Evolutionary conservation across 2,329 filamentous ascomycete species (phyloP).

Genomic region (Cercospora canescens): DNA sequence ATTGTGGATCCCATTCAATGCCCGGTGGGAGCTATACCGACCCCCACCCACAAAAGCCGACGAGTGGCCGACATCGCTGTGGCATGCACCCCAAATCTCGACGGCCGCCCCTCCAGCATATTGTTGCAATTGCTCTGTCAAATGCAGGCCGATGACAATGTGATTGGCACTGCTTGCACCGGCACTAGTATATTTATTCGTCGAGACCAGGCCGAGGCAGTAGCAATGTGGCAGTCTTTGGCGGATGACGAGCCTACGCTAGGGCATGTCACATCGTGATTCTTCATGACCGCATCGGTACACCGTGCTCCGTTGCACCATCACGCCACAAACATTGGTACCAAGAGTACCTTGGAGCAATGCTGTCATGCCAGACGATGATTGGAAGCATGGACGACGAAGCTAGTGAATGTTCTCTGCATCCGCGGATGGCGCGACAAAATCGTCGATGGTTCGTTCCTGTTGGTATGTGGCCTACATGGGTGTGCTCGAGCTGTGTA

Average conservation of each 20-base stretch:
- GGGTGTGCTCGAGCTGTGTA: conserved; percentile 1
- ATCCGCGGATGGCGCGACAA: conserved; percentile 1
- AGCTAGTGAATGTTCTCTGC: conserved; percentile 2
- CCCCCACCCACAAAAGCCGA: background rate
- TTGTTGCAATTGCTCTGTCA: background rate
- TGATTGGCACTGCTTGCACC: background rate
- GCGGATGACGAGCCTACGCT: background rate
- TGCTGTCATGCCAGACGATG: background rate
- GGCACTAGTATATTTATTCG: background rate
- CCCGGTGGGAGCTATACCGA: conserved; percentile 2
- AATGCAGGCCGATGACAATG: background rate
- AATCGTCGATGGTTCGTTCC: conserved; percentile 3
- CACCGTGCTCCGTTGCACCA: background rate
- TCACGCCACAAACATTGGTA: background rate
- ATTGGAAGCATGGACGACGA: background rate
- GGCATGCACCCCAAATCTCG: background rate
- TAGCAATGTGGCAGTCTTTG: background rate
- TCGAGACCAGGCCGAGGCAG: background rate
- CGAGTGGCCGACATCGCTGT: background rate
- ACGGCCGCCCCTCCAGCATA: background rate
- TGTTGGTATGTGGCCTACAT: background rate
- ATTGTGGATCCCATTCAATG: background rate
- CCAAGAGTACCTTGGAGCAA: background rate
- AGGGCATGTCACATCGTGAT: background rate
- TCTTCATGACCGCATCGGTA: conserved; percentile 4